Base-by-base conservation (phyloP, 768 basidiomycete species). In the Suillus tomentosus region DNA sequence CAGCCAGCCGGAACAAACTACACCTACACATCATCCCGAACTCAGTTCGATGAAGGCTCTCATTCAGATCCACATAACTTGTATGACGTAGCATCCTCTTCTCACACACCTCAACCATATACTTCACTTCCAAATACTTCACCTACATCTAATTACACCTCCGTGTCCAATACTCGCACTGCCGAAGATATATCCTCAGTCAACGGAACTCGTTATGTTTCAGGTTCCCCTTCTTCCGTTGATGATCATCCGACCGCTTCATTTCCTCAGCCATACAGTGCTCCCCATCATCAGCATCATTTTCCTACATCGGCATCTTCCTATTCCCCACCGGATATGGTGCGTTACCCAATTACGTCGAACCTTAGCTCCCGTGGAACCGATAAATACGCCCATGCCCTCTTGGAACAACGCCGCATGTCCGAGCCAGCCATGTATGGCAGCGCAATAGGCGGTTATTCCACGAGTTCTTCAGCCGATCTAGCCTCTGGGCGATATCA, bases 391-490 rank as follows among this genome's bases (percentile, higher is more conserved):
- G 65, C 73, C 68, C 66, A 69, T 70, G 67, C 78, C 63, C 72
- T 79, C 66, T 75, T 83, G 63, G 86, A 87, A 77, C 85, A 86
- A 61, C 80, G 87, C 71, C 85, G 88, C 74, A 87, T 88, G 85
- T 89, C 88, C 70, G 87, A 89, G 72, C 87, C 88, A 55, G 77
- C 84, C 62, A 77, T 84, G 66, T 79, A 82, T 65, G 70, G 79
- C 68, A 79, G 78, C 72, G 66, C 80, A 61, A 79, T 84, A 71
- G 67, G 78, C 48, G 66, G 75, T 60, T 71, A 78, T 51, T 61
- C 78, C 62, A 61, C 75, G 47, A 75, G 76, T 64, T 63, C 68
- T 62, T 54, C 74, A 61, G 62, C 78, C 61, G 74, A 71, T 74
- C 73, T 74, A 59, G 61, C 67, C 56, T 66, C 74, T 58, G 72